Base-by-base conservation (phyloP, 169 alveolate species). In the Plasmodium yoelii region DNA sequence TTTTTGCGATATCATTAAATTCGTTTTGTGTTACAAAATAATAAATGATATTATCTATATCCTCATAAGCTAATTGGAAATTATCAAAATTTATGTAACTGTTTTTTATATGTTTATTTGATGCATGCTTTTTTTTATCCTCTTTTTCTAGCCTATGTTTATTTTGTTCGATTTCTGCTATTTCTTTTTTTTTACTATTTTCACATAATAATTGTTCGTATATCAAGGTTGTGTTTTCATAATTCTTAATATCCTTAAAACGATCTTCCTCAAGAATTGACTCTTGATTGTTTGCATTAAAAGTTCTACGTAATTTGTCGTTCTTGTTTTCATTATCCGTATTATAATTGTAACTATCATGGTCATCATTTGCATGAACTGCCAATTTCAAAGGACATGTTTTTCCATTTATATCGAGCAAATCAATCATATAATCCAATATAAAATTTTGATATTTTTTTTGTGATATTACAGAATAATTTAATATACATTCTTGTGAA, bases 321-420 rank as follows among this genome's bases (percentile, higher is more conserved):
- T 18, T 69, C 22, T 12, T 26, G 10, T 46, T 44, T 28, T 39
- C 77, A 12, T 69, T 63, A 8, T 2, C 10, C 7, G 42, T 39
- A 1, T 2, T 15, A 39, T 39, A 10, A 15, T n/a, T 15, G 18
- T n/a, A 39, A 13, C 9, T 28, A 18, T 64, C 49, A 28, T 34
- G 49, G 53, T 19, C 10, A 7, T 49, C 84, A 61, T 67, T 77
- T 49, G 55, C 22, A 22, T 26, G 46, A 10, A 34, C 26, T 24
- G n/a, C 28, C 39, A 24, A 77, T 51, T 44, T 77, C 59, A 22
- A 15, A 28, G 49, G 57, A 5, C 67, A 39, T 9, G 53, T 6
- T 34, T 49, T 77, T 5, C 88, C 88, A 57, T 77, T 77, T 18
- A 77, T 60, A 34, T 77, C 88, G 22, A 34, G 60, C 34, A 77